These are phyloP conservation scores for Trichoderma orchidacearum DNA, from an alignment of 495 filamentous ascomycete species.

Conservation along the genomic window DNA sequence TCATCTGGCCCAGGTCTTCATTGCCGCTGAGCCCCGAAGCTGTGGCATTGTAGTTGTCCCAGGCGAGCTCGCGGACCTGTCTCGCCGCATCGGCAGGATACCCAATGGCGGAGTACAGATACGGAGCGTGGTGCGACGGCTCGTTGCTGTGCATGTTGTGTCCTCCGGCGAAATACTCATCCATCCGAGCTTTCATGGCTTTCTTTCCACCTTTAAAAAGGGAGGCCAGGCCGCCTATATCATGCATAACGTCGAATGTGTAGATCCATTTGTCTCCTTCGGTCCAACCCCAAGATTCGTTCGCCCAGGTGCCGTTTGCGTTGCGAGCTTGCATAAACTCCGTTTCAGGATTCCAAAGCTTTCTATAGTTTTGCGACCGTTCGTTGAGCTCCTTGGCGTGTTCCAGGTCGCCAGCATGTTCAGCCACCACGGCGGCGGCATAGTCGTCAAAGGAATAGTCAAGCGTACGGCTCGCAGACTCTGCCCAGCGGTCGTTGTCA, in stretches of 20 bases:
- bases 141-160: constrained; percentile 23
- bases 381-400: constrained; percentile 5
- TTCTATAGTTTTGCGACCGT: constrained; percentile 13
- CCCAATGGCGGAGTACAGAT: constrained; percentile 16
- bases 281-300: constrained; percentile 17
- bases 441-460: constrained; percentile 18
- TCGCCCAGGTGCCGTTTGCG: constrained; percentile 15
- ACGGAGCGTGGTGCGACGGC: constrained; percentile 17
- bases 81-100: constrained; percentile 11
- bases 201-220: constrained; percentile 11
- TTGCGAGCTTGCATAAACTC: constrained; percentile 20
- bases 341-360: constrained; percentile 14
- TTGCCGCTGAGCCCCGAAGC: constrained; percentile 16
- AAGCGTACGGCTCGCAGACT: constrained; percentile 16
- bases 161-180: constrained; percentile 15
- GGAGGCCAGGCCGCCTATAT: constrained; percentile 11
- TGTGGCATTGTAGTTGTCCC: constrained; percentile 15
- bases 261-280: constrained; percentile 19
- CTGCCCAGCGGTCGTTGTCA: constrained; percentile 17
- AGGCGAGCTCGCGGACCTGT: constrained; percentile 11
- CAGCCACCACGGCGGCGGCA: constrained; percentile 15
- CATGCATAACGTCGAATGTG: constrained; percentile 18
- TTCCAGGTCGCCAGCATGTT: constrained; percentile 5
- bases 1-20: constrained; percentile 20
- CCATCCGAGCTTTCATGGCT: constrained; percentile 15